Conservation (phyloP, 768 basidiomycete genomes). For the Tulasnella sp. region DNA sequence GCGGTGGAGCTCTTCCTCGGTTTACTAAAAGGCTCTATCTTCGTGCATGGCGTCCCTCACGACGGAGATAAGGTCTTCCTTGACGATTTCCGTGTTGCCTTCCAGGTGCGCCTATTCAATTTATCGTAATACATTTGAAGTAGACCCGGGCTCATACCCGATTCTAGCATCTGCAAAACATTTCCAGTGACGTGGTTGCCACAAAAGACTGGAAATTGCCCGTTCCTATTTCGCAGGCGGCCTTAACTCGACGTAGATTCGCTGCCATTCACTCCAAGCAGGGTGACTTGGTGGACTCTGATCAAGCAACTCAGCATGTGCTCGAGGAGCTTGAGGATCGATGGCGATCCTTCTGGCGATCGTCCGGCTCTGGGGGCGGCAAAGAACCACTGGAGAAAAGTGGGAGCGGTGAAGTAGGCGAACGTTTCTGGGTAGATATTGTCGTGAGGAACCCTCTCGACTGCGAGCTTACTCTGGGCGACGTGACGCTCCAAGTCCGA, state of each 20-base stretch:
- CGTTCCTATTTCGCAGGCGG: conserved; percentile 48
- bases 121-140: neutral
- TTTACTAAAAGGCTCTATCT: conserved; percentile 42
- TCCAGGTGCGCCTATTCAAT: conserved; percentile 41
- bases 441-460: conserved; percentile 58
- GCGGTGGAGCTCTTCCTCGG: conserved; percentile 71
- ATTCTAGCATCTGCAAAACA: conserved; percentile 68
- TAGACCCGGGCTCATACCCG: neutral
- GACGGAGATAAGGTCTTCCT: conserved; percentile 53
- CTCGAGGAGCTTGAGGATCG: conserved; percentile 57
- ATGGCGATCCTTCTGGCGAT: conserved; percentile 52
- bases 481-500: conserved; percentile 42
- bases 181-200: conserved; percentile 31
- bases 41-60: conserved; percentile 10
- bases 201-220: conserved; percentile 46
- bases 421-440: conserved; percentile 67
- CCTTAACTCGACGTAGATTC: conserved; percentile 46
- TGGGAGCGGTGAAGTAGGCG: conserved; percentile 51
- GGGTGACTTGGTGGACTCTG: conserved; percentile 30
- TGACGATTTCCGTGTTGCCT: conserved; percentile 82
- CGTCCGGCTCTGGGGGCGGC: conserved; percentile 28
- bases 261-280: conserved; percentile 32
- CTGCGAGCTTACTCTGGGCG: conserved; percentile 54
- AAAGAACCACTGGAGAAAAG: conserved; percentile 42
- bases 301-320: neutral